These are phyloP conservation scores for Rhodotorula glutinis DNA, from an alignment of 1,284 basidiomycete species.

Conservation along the genomic window DNA sequence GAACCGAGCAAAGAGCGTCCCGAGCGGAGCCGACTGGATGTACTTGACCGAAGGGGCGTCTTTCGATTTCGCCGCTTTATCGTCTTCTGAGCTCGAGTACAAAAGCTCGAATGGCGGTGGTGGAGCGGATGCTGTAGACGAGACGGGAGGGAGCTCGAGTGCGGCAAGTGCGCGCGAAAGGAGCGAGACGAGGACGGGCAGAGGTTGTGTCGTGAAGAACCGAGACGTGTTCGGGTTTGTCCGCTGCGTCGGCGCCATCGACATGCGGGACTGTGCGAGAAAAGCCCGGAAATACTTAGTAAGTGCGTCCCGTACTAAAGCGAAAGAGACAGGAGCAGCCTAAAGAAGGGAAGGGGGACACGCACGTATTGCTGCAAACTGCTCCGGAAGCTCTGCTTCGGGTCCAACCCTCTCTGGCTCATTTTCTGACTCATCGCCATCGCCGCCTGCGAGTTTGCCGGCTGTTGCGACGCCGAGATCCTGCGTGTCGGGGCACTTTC, in stretches of 20 bases:
- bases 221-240: constrained; percentile 39
- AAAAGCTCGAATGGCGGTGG: not conserved
- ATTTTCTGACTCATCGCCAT: constrained; percentile 17
- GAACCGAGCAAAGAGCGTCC: constrained; percentile 16
- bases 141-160: not conserved
- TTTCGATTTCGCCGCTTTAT: not conserved
- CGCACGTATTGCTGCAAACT: constrained; percentile 38
- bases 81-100: constrained; percentile 3
- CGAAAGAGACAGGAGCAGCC: not conserved
- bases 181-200: constrained; percentile 15
- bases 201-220: constrained; percentile 35
- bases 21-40: not conserved
- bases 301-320: not conserved
- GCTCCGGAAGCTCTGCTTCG: constrained; percentile 30
- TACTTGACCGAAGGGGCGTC: not conserved
- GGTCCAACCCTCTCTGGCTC: constrained; percentile 27
- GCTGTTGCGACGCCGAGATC: constrained; percentile 10
- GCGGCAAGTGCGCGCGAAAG: constrained; percentile 11
- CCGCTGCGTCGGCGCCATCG: constrained; percentile 43
- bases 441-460: constrained; percentile 11
- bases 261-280: constrained; percentile 37
- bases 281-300: no score
- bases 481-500: not conserved
- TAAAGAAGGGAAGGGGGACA: no score
- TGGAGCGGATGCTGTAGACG: not conserved